phyloP scores from a whole-genome alignment of 768 basidiomycete genomes.

The Suillus occidentalis region DNA sequence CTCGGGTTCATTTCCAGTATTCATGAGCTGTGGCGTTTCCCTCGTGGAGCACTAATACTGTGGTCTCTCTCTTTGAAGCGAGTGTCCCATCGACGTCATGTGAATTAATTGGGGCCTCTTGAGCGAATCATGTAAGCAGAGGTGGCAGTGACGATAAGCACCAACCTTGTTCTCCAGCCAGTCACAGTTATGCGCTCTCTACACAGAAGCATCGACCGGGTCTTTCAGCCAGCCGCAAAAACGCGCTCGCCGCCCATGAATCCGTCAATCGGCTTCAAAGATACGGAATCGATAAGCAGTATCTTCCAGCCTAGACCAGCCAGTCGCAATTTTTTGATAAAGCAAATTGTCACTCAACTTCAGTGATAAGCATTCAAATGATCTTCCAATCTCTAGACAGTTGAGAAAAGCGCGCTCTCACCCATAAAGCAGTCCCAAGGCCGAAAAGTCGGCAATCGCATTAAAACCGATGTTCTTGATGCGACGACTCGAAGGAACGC shows the following conservation, averaged over 20 bases:
- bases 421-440: background rate
- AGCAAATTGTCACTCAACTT: background rate
- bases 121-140: too few relatives aligned
- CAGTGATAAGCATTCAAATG: background rate
- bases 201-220: background rate
- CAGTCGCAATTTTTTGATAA: background rate
- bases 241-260: background rate
- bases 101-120: background rate
- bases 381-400: background rate
- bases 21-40: background rate
- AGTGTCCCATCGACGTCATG: background rate
- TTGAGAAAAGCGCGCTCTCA: background rate
- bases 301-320: background rate
- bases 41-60: background rate
- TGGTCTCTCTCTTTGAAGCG: background rate
- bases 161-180: background rate
- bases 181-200: background rate
- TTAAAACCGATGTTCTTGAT: conserved; percentile 3
- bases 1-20: background rate
- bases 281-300: background rate
- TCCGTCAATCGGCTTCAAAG: background rate
- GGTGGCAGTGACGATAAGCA: background rate
- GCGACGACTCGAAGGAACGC: background rate
- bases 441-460: background rate
- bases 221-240: background rate